Conservation (phyloP, 2,329 filamentous ascomycete genomes). For the Fusarium proliferatum region DNA sequence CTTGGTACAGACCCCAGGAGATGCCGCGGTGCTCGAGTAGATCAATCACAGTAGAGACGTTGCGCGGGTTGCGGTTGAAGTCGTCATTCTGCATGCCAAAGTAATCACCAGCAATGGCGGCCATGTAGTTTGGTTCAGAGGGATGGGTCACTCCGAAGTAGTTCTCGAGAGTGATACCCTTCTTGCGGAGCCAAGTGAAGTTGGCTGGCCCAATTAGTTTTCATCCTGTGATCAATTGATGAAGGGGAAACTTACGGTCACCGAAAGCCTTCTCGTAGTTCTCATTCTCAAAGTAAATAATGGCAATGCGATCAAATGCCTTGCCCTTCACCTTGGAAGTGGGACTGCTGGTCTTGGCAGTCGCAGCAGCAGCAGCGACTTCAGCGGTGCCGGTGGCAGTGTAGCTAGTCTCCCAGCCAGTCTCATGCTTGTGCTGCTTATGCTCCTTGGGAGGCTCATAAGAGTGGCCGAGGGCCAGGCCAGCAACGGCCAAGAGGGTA, state of each 20-base stretch:
- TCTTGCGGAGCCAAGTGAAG: constrained; percentile 44
- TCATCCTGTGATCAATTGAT: accelerated
- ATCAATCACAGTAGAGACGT: constrained; percentile 75
- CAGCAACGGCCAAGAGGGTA: constrained; percentile 43
- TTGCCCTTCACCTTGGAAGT: constrained; percentile 75
- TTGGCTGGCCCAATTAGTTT: constrained; percentile 30
- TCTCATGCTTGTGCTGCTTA: not conserved
- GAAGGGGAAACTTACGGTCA: constrained; percentile 61
- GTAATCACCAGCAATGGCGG: constrained; percentile 70
- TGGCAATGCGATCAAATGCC: constrained; percentile 77
- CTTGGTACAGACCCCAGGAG: constrained; percentile 79
- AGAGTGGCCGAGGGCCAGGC: constrained; percentile 40
- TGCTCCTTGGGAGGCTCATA: constrained; percentile 4
- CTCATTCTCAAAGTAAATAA: constrained; percentile 83
- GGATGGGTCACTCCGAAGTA: constrained; percentile 70
- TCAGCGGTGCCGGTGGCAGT: constrained; percentile 63
- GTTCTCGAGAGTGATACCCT: constrained; percentile 48
- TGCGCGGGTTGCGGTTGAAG: constrained; percentile 65
- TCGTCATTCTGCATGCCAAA: constrained; percentile 71
- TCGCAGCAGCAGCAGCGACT: constrained; percentile 68
- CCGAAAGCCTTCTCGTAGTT: constrained; percentile 72
- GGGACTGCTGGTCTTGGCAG: constrained; percentile 69
- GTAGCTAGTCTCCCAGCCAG: constrained; percentile 54
- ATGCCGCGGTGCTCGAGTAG: constrained; percentile 73
- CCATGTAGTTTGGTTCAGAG: constrained; percentile 76